A percentile compares a stretch with the other conserved stretches of the same genome.
Evolutionary conservation across 768 basidiomycete species (phyloP).

Genomic region (Artomyces pyxidatus): DNA sequence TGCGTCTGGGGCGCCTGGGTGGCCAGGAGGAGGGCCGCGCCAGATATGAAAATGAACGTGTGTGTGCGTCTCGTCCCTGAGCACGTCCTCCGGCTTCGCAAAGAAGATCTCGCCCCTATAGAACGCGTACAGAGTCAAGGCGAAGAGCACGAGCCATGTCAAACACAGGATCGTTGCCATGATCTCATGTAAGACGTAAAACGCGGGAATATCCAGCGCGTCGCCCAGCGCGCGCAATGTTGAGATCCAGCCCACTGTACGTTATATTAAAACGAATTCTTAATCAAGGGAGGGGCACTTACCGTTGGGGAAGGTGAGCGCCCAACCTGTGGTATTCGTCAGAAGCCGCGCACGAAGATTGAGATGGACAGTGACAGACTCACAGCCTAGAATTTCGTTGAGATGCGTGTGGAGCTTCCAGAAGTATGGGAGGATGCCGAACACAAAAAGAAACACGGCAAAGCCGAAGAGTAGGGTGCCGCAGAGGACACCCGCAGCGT

Average conservation of each 20-base stretch:
- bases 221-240: constrained; percentile 33
- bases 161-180: constrained; percentile 33
- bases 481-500: constrained; percentile 30
- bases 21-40: too few relatives aligned
- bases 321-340: constrained; percentile 31
- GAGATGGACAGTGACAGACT: constrained; percentile 10
- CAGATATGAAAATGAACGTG: background rate
- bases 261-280: background rate
- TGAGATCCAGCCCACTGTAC: constrained; percentile 36
- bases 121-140: constrained; percentile 34
- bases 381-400: constrained; percentile 39
- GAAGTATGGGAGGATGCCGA: constrained; percentile 39
- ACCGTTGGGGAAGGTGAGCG: constrained; percentile 37
- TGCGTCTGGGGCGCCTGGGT: too few relatives aligned
- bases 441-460: constrained; percentile 38
- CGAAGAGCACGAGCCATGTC: constrained; percentile 34
- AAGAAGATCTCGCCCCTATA: constrained; percentile 36
- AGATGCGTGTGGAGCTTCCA: constrained; percentile 40
- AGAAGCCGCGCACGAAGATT: background rate
- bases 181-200: constrained; percentile 31
- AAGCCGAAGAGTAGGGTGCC: constrained; percentile 37
- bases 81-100: constrained; percentile 33
- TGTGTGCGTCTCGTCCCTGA: constrained; percentile 25
- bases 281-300: background rate
- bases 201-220: constrained; percentile 31